phyloP scores from a whole-genome alignment of 2,329 filamentous ascomycete species.

The Thyridium curvatum region DNA sequence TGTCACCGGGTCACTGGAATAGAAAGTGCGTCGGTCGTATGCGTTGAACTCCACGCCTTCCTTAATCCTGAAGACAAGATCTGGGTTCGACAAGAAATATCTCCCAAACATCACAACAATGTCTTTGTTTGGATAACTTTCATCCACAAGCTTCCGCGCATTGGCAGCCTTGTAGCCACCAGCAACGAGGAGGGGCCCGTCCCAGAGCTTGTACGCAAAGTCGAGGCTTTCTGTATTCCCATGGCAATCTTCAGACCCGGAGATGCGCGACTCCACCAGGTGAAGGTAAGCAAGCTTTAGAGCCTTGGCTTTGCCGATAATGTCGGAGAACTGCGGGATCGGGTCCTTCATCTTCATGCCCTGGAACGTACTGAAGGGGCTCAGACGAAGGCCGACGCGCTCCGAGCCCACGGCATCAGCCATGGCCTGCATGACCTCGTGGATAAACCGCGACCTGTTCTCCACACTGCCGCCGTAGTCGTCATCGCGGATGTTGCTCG shows the following conservation, averaged over 20 bases:
- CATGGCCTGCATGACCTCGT: conserved; percentile 47
- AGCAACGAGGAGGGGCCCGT: conserved; percentile 22
- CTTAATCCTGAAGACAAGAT: conserved; percentile 32
- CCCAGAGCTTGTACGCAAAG: conserved; percentile 21
- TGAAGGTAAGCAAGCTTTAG: conserved; percentile 49
- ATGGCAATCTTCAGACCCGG: conserved; percentile 3
- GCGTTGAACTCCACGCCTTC: conserved; percentile 25
- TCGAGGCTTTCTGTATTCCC: conserved; percentile 25
- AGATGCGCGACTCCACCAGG: conserved; percentile 44
- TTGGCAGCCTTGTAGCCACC: conserved; percentile 16
- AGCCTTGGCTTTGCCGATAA: conserved; percentile 40
- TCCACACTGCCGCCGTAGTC: conserved; percentile 48
- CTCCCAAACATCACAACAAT: conserved; percentile 31
- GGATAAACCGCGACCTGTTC: conserved; percentile 41
- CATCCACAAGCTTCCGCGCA: conserved; percentile 18
- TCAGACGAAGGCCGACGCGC: conserved; percentile 44
- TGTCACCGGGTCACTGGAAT: conserved; percentile 10
- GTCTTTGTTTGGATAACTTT: conserved; percentile 13
- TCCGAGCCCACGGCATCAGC: conserved; percentile 42
- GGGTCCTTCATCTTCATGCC: conserved; percentile 53
- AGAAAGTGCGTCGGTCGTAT: conserved; percentile 32
- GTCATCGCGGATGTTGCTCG: conserved; percentile 48
- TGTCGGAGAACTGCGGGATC: conserved; percentile 48
- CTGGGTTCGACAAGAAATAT: conserved; percentile 35
- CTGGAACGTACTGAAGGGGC: conserved; percentile 50